Evolutionary conservation across 1,284 basidiomycete species (phyloP), one percentile per base, ranked within the genome.

Genomic region (Cystobasidium pallidum): DNA sequence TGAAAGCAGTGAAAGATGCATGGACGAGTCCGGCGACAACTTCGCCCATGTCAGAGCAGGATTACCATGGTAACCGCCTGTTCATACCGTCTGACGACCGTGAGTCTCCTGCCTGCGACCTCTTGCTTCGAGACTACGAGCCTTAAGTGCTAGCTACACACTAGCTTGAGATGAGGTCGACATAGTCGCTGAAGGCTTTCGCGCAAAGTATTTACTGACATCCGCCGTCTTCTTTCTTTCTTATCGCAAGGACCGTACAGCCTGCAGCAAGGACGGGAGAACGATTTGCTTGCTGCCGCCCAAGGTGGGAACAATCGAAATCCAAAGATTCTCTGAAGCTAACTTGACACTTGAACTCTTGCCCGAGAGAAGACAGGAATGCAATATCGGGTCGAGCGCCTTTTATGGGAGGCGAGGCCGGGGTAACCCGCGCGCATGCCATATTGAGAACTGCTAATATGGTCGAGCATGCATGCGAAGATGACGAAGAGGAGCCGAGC

Each of bases 331-430:
- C 8, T 7, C 8, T 41, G 39, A 41, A 15, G 8, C 39, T 8
- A 41, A 8, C 8, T 15, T 41, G 7, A 8, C 8, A 41, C 7
- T 41, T 41, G 39, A 41, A 7, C 7, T 41, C 39, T 15, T 45
- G 3, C 43, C 3, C 11, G 15, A 45, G 30, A 19, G 34, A 3
- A 57, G 55, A 57, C 30, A 28, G 21, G 6, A 57, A 57, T 57
- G 55, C 24, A 2, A 34, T 34, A 2, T 57, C 55, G 19, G 55
- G 55, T 32, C 28, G 55, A 57, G 34, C 34, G 30, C 55, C 55
- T 10, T 57, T 39, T 19, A 57, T 10, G 30, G 55, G 55, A 4
- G 55, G 55, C 4, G 55, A 57, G 19, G 34, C 30, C 21, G 55
- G 55, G 4, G 55, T 57, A 10, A 57, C 30, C 3, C 28, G 55